Evolutionary conservation across 2,329 filamentous ascomycete species (phyloP), one percentile per base, ranked within the genome.

Genomic region (Ophiocordyceps camponoti-leonardi): DNA sequence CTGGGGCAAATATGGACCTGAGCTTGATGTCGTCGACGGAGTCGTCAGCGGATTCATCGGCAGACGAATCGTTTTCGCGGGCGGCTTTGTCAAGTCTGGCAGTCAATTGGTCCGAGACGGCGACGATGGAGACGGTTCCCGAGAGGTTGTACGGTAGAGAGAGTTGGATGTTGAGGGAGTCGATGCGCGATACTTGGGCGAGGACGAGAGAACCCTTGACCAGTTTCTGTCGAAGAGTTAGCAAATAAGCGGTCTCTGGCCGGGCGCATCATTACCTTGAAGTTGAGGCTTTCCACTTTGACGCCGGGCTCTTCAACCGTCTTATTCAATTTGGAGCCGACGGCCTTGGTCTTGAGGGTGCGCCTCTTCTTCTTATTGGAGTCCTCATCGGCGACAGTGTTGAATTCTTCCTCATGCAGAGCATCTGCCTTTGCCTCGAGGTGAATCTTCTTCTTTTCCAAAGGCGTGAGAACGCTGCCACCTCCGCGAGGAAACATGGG

Each of bases 381-480:
- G 44, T 55, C 53, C 13, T 54, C 49, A 49, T 73, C 69, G 26
- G 63, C 58, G 41, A 66, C 64, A 47, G 72, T 70, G 44, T 68
- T 65, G 43, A 75, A 76, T 53, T 81, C 74, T 54, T 93, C 81
- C 63, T 96, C 92, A 59, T 90, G 92, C 37, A 93, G 68, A 39
- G 88, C 92, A 68, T 98, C 92, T 54, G 83, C 81, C 58, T 84
- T 92, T 42, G 92, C 92, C 63, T 96, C 83, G 48, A 93, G 81
- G 56, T 92, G 83, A 50, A 98, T 96, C 64, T 96, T 86, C 67
- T 94, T 95, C 60, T 93, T 84, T 62, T 98, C 92, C 44, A 98
- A 69, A 19, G 92, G 88, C 2, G 92, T 95, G 59, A 98, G 68
- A 45, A 94, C 73, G 58, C 86, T 93, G 45, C 79, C 90, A 41